Evolutionary conservation across 1,284 basidiomycete species (phyloP).

Genomic region (Pseudozyma flocculosa): DNA sequence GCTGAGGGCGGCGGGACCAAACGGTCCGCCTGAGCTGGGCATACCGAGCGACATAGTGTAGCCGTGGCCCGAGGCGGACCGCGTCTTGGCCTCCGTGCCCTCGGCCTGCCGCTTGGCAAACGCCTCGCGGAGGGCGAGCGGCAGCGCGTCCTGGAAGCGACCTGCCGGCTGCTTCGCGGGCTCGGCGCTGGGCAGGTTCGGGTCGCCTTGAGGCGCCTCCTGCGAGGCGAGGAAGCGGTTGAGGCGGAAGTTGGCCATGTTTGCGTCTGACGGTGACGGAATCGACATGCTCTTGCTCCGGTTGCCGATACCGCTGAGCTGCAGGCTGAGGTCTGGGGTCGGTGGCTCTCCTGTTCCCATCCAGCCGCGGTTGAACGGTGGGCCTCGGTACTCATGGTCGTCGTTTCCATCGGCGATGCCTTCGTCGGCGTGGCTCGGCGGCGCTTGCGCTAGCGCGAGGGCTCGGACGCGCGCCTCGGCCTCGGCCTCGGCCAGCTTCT

Average conservation of each 20-base stretch:
- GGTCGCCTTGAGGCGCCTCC: constrained; percentile 5
- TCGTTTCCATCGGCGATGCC: too few species aligned
- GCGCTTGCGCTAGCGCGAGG: too few species aligned
- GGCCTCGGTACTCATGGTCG: too few species aligned
- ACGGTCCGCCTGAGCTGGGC: constrained; percentile 37
- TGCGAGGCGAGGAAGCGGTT: constrained; percentile 40
- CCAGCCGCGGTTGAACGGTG: too few species aligned
- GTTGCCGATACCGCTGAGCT: too few species aligned
- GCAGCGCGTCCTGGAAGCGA: constrained; percentile 16
- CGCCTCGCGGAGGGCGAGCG: constrained; percentile 18
- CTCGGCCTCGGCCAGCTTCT: constrained; percentile 16
- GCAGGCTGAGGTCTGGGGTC: too few species aligned
- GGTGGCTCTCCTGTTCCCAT: too few species aligned
- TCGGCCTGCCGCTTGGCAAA: constrained; percentile 19
- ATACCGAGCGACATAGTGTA: constrained; percentile 48
- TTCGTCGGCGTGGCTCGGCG: too few species aligned
- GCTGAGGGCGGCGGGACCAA: constrained; percentile 37
- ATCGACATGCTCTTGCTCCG: constrained; percentile 25
- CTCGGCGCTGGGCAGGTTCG: constrained; percentile 3
- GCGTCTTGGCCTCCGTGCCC: constrained; percentile 5
- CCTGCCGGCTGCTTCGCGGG: constrained; percentile 1
- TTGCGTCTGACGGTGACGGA: constrained; percentile 37
- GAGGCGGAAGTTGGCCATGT: constrained; percentile 37
- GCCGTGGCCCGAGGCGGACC: constrained; percentile 8
- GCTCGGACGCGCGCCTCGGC: background rate